Base-by-base conservation (phyloP, 164 flowering plant genomes). In the Stephania cephalantha region DNA sequence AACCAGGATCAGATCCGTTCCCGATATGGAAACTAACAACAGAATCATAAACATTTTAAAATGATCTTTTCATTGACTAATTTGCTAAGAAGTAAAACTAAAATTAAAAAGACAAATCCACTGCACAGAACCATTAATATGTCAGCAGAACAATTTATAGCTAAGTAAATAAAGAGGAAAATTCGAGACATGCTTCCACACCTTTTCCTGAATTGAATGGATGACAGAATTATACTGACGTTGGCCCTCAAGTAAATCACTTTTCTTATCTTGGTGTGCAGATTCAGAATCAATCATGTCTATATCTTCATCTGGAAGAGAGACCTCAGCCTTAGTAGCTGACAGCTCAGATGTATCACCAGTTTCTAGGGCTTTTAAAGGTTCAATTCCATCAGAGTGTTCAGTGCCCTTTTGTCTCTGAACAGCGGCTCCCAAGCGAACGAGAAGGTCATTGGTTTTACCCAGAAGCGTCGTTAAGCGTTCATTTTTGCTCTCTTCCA, bases 401-500 rank as follows among this genome's bases (percentile, higher is more conserved):
- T 85, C 88, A 64, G 91, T 87, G 81, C 89, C 97, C 77, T 91
- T 96, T 79, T 94, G 97, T 71, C 94, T 91, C 82, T 93, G 93
- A 79, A 96, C 99, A 75, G 98, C 98, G 78, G 97, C 98, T 78
- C 98, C 99, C 71, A 96, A 82, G 71, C 87, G 81, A 79, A 84
- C 92, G 73, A 96, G 92, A 29, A 96, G 94, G 29, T 94, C 95
- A 80, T 96, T 92, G 61, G 99, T 96, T 84, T 91, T 93, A 68
- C 90, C 91, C 64, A 96, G 91, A 82, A 96, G 97, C 83, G 80
- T 89, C 20, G 96, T 93, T 71, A 96, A 83, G 72, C 98, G 79
- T 80, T 96, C 99, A 84, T 96, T 96, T 79, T 96, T 96, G 85
- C 98, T 94, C 87, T 96, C 99, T 83, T 94, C 95, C 0, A 96